A percentile compares a stretch with the other conserved stretches of the same genome.
Conservation (phyloP, 495 filamentous ascomycete genomes). For the Opeltia flavorubescens region DNA sequence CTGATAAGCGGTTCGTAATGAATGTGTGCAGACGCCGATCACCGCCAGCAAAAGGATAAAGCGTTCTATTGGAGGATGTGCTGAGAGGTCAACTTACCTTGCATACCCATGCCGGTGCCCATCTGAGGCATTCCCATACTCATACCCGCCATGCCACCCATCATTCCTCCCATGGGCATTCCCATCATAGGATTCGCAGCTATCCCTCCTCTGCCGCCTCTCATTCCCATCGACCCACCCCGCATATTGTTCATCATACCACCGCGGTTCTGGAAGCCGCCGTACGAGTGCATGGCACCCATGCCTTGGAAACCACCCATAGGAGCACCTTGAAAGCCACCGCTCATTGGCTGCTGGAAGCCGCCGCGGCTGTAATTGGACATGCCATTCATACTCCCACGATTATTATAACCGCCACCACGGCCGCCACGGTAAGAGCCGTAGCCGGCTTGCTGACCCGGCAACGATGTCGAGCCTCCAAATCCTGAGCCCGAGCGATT, state of each 20-base stretch:
- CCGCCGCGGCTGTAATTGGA: conserved; percentile 37
- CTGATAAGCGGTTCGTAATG: too few species aligned
- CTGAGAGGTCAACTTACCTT: conserved; percentile 34
- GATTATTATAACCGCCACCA: conserved; percentile 34
- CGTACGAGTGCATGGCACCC: conserved; percentile 43
- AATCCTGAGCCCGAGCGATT: conserved; percentile 9
- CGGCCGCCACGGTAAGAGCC: conserved; percentile 36
- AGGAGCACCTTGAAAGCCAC: conserved; percentile 27
- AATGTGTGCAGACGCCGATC: too few species aligned
- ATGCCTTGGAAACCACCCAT: conserved; percentile 54
- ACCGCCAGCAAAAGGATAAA: too few species aligned
- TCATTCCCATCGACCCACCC: conserved; percentile 52
- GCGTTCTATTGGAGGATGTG: conserved; percentile 1
- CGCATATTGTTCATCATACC: conserved; percentile 53
- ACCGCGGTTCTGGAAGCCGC: conserved; percentile 45
- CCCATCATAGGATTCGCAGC: conserved; percentile 33
- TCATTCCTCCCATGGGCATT: conserved; percentile 16
- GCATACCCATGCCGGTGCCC: conserved; percentile 42
- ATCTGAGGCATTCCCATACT: conserved; percentile 51
- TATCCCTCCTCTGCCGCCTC: conserved; percentile 52
- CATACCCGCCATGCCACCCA: conserved; percentile 45
- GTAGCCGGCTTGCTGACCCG: conserved; percentile 23
- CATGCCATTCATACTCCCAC: conserved; percentile 32
- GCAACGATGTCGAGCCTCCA: neutral
- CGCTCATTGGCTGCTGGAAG: conserved; percentile 27